A percentile compares a stretch with the other conserved stretches of the same genome.
Evolutionary conservation across 306 rosid species (phyloP).

Genomic region (Lathyrus tuberosus): DNA sequence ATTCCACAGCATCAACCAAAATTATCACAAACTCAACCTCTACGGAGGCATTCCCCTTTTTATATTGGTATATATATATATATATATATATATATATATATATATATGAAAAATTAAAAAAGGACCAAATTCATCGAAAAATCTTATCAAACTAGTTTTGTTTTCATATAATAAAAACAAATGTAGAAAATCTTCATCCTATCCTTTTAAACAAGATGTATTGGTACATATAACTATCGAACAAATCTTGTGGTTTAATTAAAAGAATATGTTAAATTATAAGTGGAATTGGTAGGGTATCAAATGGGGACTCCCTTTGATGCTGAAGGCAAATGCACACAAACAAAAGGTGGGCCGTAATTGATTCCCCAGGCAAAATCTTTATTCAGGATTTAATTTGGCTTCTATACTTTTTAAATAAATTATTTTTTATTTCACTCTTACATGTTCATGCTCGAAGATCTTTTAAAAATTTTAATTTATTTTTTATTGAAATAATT

Average conservation of each 20-base stretch:
- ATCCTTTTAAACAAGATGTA: slow-evolving; percentile 2
- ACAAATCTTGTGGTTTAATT: slow-evolving; percentile 18
- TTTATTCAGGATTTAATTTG: slow-evolving; percentile 22
- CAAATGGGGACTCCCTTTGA: slow-evolving; percentile 34
- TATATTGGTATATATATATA: too few species aligned
- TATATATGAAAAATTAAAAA: too few species aligned
- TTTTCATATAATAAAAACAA: neutral
- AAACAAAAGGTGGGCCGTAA: slow-evolving; percentile 34
- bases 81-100: too few species aligned
- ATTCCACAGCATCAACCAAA: too few species aligned
- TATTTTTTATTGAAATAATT: too few species aligned
- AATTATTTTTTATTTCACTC: neutral
- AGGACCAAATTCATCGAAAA: neutral
- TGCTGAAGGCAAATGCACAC: slow-evolving; percentile 20
- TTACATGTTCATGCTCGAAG: too few species aligned
- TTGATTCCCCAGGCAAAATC: slow-evolving; percentile 37
- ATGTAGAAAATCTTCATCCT: slow-evolving; percentile 10
- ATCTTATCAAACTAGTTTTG: neutral
- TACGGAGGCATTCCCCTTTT: too few species aligned
- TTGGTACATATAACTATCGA: slow-evolving; percentile 1
- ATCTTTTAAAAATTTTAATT: too few species aligned
- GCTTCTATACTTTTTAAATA: neutral
- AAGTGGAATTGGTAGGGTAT: slow-evolving; percentile 25
- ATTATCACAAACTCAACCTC: too few species aligned
- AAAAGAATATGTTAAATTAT: slow-evolving; percentile 10